Conservation (phyloP, 441 rosid genomes). For the Mallotus repandus region DNA sequence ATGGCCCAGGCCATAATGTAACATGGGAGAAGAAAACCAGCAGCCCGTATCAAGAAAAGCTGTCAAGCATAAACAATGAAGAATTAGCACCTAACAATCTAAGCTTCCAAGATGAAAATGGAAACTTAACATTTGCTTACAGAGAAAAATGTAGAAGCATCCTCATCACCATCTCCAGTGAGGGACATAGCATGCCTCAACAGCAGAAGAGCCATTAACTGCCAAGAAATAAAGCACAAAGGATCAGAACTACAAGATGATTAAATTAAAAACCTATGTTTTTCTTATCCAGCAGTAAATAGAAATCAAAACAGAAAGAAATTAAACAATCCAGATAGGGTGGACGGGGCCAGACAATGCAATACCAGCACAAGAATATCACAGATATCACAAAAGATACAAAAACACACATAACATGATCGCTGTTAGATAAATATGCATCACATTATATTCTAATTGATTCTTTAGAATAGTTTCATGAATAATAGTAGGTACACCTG, state of each 20-base stretch:
- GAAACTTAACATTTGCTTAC: slow-evolving; percentile 33
- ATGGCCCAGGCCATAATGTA: slow-evolving; percentile 99
- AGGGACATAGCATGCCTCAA: slow-evolving; percentile 75
- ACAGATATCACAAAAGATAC: background rate
- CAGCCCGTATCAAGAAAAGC: slow-evolving; percentile 78
- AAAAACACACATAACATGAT: background rate
- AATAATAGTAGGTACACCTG: background rate
- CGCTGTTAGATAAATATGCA: background rate
- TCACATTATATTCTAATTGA: background rate
- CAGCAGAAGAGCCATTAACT: slow-evolving; percentile 86
- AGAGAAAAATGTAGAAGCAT: slow-evolving; percentile 71
- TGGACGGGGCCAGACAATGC: background rate
- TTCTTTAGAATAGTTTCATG: background rate
- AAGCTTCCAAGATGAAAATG: slow-evolving; percentile 12
- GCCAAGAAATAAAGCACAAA: slow-evolving; percentile 14
- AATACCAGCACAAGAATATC: background rate
- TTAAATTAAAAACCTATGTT: background rate
- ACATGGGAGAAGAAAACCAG: slow-evolving; percentile 94
- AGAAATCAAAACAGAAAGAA: background rate
- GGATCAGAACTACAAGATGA: background rate
- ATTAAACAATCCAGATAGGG: background rate
- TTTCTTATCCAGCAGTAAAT: background rate
- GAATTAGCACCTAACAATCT: background rate
- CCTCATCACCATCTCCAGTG: slow-evolving; percentile 64
- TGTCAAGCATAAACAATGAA: slow-evolving; percentile 25